Conservation (phyloP, 2,329 filamentous ascomycete genomes). For the Bipolaris cookei region DNA sequence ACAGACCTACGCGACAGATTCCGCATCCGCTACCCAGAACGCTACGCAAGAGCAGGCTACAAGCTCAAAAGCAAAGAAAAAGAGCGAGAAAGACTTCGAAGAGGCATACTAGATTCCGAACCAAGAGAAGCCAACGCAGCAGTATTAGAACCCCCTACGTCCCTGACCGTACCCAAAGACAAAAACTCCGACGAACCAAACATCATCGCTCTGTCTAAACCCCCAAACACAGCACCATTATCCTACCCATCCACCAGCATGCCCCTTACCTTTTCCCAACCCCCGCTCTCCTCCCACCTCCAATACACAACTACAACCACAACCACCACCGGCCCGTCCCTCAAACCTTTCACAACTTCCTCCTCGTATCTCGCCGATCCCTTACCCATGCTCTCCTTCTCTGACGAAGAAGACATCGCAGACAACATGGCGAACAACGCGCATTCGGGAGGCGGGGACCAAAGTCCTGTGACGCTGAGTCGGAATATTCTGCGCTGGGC, state of each 20-base stretch:
- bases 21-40: conserved; percentile 63
- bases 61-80: conserved; percentile 47
- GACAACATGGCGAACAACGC: conserved; percentile 27
- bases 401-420: conserved; percentile 19
- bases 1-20: conserved; percentile 69
- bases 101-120: neutral
- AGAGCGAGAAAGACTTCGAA: conserved; percentile 20
- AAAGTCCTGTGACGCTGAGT: conserved; percentile 45
- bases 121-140: too few species aligned
- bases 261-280: neutral
- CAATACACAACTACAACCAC: neutral
- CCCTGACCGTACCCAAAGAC: neutral
- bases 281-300: neutral
- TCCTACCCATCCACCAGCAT: neutral
- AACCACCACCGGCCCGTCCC: neutral
- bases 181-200: neutral
- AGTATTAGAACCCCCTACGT: too few species aligned
- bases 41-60: conserved; percentile 59
- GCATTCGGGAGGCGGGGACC: conserved; percentile 8
- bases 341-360: conserved; percentile 13
- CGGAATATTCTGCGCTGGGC: conserved; percentile 50
- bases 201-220: neutral
- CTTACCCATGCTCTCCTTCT: conserved; percentile 12
- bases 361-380: conserved; percentile 13
- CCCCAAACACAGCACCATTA: neutral